Conservation (phyloP, 73 alveolate species). For the Breviolum minutum region DNA sequence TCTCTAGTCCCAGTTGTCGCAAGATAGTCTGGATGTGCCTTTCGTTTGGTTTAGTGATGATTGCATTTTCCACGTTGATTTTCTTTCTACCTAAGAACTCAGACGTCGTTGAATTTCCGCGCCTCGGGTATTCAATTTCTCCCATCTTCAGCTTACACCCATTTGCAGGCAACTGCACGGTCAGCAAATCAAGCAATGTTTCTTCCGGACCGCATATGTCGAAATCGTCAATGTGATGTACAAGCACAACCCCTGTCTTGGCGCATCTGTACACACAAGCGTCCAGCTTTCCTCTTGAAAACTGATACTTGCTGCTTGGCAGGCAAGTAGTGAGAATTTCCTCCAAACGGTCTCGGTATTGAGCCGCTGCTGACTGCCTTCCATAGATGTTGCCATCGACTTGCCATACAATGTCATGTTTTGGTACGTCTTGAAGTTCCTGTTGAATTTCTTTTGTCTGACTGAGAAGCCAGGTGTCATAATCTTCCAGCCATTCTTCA, state of each 20-base stretch:
- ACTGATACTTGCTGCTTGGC: neutral
- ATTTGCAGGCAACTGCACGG: neutral
- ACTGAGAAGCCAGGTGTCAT: neutral
- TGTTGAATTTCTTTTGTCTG: neutral
- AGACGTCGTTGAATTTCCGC: neutral
- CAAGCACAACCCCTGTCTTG: neutral
- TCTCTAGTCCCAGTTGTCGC: neutral
- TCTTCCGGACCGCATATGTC: conserved; percentile 18
- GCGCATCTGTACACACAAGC: conserved; percentile 33
- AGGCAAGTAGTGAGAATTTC: neutral
- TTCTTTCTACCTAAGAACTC: neutral
- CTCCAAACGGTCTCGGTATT: conserved; percentile 34
- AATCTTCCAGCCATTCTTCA: conserved; percentile 18
- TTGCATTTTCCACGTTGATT: neutral
- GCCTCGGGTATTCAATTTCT: neutral
- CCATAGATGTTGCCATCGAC: conserved; percentile 40
- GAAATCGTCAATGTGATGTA: conserved; percentile 34
- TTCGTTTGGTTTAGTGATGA: conserved; percentile 7
- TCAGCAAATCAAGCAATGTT: neutral
- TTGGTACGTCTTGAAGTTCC: neutral
- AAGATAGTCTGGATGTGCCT: neutral
- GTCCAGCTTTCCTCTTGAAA: neutral
- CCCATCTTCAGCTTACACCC: conserved; percentile 44
- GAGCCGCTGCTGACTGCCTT: conserved; percentile 54
- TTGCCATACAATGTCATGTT: neutral